A percentile compares a stretch with the other conserved stretches of the same genome.
Evolutionary conservation across 306 rosid genomes (phyloP).

Genomic region (Gastrolobium bilobum): DNA sequence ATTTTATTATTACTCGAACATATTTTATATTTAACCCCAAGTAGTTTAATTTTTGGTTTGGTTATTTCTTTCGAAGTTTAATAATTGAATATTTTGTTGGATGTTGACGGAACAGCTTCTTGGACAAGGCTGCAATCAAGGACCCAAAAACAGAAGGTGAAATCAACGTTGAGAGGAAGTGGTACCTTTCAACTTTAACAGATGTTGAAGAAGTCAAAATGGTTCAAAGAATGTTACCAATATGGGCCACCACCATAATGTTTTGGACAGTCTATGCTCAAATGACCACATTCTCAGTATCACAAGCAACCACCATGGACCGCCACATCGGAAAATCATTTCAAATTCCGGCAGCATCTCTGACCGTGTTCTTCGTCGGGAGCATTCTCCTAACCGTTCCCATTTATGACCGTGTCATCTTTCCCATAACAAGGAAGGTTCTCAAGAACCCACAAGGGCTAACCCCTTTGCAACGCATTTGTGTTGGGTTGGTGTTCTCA

Average conservation of each 20-base stretch:
- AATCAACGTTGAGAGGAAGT: conserved; percentile 46
- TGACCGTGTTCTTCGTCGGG: conserved; percentile 75
- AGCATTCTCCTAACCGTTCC: conserved; percentile 78
- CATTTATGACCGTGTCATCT: conserved; percentile 66
- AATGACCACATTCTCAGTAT: conserved; percentile 84
- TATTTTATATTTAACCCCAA: no score
- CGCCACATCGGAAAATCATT: conserved; percentile 78
- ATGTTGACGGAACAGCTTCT: conserved; percentile 57
- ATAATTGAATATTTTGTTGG: neutral
- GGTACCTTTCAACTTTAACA: conserved; percentile 79
- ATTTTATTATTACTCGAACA: no score
- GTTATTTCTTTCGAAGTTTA: neutral
- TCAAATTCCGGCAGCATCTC: conserved; percentile 77
- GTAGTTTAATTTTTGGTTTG: neutral
- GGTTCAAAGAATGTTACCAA: conserved; percentile 74
- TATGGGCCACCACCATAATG: conserved; percentile 88
- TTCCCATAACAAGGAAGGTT: conserved; percentile 57
- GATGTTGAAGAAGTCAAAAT: conserved; percentile 89
- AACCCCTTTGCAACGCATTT: conserved; percentile 77
- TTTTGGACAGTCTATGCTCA: conserved; percentile 90
- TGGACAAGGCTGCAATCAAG: conserved; percentile 88
- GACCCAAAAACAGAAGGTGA: conserved; percentile 37
- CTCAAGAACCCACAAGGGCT: conserved; percentile 71
- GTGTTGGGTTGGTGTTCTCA: conserved; percentile 69
- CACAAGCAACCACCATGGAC: conserved; percentile 86